These are phyloP conservation scores for Penicillium odoratum DNA, from an alignment of 495 filamentous ascomycete species.

Conservation along the genomic window DNA sequence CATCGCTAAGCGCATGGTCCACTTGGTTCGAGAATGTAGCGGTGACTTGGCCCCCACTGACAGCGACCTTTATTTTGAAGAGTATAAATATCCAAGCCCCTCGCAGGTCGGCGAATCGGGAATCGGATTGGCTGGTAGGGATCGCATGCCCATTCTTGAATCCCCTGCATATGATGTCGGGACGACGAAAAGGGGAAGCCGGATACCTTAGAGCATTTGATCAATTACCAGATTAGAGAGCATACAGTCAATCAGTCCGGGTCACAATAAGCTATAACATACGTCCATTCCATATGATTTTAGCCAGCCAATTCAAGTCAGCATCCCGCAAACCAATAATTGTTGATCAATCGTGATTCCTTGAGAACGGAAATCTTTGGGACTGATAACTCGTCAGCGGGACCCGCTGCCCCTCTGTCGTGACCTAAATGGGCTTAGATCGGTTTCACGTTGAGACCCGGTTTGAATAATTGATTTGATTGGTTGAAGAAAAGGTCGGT, in stretches of 20 bases:
- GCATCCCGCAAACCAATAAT: background rate
- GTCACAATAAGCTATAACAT: no score
- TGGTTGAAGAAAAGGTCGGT: background rate
- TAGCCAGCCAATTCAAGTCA: no score
- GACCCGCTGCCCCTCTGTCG: slow-evolving; percentile 11
- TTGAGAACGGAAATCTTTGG: background rate
- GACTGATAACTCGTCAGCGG: slow-evolving; percentile 23
- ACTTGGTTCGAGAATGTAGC: background rate
- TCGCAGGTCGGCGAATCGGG: background rate
- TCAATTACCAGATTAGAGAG: slow-evolving; percentile 18
- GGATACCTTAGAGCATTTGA: slow-evolving; percentile 12
- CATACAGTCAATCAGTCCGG: no score
- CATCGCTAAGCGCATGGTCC: background rate
- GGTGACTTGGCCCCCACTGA: background rate
- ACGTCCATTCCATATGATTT: no score
- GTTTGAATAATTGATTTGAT: slow-evolving; percentile 1
- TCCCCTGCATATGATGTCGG: slow-evolving; percentile 12
- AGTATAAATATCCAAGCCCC: background rate
- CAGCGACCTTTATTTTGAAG: background rate
- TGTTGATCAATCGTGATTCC: slow-evolving; percentile 1
- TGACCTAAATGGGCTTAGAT: slow-evolving; percentile 16
- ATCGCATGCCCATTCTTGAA: slow-evolving; percentile 12
- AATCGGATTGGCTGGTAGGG: background rate
- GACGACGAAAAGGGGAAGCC: slow-evolving; percentile 30
- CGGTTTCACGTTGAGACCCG: slow-evolving; percentile 30